Percentiles rank a stretch among this genome's conserved stretches.
Evolutionary conservation across 345 rosid species (phyloP).

Genomic region (Theobroma cacao): DNA sequence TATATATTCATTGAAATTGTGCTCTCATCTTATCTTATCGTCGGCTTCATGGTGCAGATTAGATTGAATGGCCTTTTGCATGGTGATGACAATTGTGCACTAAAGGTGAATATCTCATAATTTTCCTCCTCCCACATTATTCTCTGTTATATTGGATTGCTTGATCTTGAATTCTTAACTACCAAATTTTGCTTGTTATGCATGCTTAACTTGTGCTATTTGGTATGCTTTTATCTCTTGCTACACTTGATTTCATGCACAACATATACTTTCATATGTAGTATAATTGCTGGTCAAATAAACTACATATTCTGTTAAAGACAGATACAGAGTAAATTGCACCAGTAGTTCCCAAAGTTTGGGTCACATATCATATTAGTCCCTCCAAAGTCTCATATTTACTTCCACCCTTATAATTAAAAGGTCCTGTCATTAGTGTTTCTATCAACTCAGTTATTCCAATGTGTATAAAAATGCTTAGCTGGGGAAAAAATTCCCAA

Average conservation of each 20-base stretch:
- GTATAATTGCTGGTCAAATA: neutral
- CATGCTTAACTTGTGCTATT: neutral
- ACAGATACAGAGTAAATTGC: neutral
- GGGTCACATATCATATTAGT: neutral
- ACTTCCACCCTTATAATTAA: neutral
- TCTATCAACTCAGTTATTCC: neutral
- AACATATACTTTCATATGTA: neutral
- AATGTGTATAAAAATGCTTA: neutral
- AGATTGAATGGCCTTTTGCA: slow-evolving; percentile 88
- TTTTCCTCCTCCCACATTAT: neutral
- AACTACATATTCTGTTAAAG: neutral
- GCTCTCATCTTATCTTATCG: neutral
- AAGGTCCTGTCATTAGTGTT: neutral
- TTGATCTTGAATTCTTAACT: neutral
- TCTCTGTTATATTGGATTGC: neutral
- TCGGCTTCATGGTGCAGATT: slow-evolving; percentile 51
- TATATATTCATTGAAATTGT: neutral
- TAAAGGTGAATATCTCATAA: slow-evolving; percentile 49
- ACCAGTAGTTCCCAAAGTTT: neutral
- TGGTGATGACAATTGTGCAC: slow-evolving; percentile 72
- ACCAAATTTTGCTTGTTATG: neutral
- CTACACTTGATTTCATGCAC: neutral
- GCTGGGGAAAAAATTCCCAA: neutral
- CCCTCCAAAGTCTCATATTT: neutral
- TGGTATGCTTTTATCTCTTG: neutral